Evolutionary conservation across 2,329 filamentous ascomycete genomes (phyloP).

Genomic region (Verticillium nonalfalfae): DNA sequence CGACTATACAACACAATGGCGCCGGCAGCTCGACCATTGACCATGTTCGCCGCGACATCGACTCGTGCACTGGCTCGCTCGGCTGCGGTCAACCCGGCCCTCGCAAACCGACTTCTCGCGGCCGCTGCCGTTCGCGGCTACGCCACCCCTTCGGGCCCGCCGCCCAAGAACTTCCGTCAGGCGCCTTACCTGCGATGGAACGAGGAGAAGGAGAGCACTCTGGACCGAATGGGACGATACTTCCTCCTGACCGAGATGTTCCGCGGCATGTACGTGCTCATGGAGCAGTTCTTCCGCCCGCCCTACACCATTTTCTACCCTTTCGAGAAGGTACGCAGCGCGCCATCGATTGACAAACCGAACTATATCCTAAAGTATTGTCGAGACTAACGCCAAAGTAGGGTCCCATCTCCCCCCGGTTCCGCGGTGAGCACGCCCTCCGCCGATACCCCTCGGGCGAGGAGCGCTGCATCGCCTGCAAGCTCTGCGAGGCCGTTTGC

Average conservation of each 20-base stretch:
- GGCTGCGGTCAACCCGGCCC: conserved; percentile 6
- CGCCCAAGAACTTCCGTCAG: conserved; percentile 75
- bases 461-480: conserved; percentile 99
- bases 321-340: conserved; percentile 72
- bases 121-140: conserved; percentile 26
- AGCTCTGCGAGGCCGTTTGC: conserved; percentile 95
- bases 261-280: conserved; percentile 93
- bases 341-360: neutral
- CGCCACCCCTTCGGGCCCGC: conserved; percentile 70
- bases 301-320: conserved; percentile 99
- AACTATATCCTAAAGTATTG: neutral
- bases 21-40: conserved; percentile 6
- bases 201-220: conserved; percentile 65
- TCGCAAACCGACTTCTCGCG: conserved; percentile 9
- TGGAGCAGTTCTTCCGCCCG: conserved; percentile 98
- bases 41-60: conserved; percentile 11
- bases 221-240: conserved; percentile 85
- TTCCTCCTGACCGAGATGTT: conserved; percentile 95
- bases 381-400: conserved; percentile 21
- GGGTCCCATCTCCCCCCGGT: conserved; percentile 94
- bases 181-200: conserved; percentile 72
- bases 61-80: conserved; percentile 6
- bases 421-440: conserved; percentile 96
- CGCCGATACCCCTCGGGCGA: conserved; percentile 95
- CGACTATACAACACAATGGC: neutral